Conservation (phyloP, 371 early-diverging fungal genomes). For the Dinochytrium kinnereticum region DNA sequence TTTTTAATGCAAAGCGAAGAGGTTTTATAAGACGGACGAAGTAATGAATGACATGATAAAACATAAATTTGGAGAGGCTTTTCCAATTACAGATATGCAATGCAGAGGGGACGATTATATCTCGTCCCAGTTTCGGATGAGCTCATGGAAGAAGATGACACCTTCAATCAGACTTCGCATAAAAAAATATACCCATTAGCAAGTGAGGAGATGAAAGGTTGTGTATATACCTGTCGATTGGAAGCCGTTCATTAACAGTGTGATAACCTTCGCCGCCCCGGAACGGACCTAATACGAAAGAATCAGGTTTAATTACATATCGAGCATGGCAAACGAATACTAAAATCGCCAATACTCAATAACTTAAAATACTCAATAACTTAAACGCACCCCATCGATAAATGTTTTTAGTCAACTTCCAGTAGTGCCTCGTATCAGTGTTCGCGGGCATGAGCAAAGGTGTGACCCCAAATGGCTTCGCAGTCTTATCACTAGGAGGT, state of each 20-base stretch:
- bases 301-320: background rate
- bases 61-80: no score
- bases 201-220: no score
- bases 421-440: constrained; percentile 46
- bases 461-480: constrained; percentile 18
- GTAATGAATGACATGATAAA: no score
- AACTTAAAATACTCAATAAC: no score
- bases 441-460: constrained; percentile 42
- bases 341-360: no score
- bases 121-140: constrained; percentile 39
- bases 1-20: no score
- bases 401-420: constrained; percentile 40
- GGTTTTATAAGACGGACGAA: no score
- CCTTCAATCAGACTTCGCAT: constrained; percentile 18
- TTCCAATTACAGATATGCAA: no score
- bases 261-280: constrained; percentile 34
- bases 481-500: background rate
- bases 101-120: no score
- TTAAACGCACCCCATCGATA: constrained; percentile 38
- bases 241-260: constrained; percentile 44
- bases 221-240: constrained; percentile 16
- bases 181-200: no score
- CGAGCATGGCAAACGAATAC: no score
- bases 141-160: constrained; percentile 44
- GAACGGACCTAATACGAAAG: constrained; percentile 7